Evolutionary conservation across 176 grass and related monocot genomes (phyloP), one percentile per base, ranked within the genome.

Genomic region (Aegilops bicornis): DNA sequence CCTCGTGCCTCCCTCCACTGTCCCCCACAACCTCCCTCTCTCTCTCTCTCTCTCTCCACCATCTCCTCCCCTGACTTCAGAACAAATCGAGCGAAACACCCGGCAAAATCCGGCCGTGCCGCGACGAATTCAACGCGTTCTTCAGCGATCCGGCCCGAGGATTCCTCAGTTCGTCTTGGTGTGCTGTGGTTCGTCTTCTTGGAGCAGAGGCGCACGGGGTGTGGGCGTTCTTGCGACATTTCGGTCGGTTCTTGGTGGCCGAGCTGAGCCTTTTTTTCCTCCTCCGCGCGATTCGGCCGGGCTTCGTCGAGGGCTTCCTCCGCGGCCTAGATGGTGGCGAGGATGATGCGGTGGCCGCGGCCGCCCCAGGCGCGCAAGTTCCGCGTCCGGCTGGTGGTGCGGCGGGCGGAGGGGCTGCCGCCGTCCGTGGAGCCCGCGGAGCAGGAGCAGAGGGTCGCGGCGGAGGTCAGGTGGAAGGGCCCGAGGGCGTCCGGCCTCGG

Each of bases 321-420:
- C 20, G 52, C 35, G 24, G 72, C 48, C 68, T 45, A 22, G 68
- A 97, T 99, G 94, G 92, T 91, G 43, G 77, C 87, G 80, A 99
- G 78, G 90, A 88, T 99, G 90, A 99, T 99, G 79, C 77, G 92
- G 80, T 99, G 97, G 97, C 92, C 94, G 84, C 92, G 94, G 73
- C 97, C 89, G 25, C 89, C 92, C 19, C 23, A 84, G 40, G 85
- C 87, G 54, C 95, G 90, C 88, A 96, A 96, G 86, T 99, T 99
- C 78, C 85, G 70, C 56, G 90, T 85, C 40, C 83, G 87, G 76
- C 82, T 99, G 74, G 90, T 97, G 63, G 78, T 99, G 69, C 83
- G 83, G 80, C 87, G 91, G 54, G 73, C 90, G 9, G 94, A 94
- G 86, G 86, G 93, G 20, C 74, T 77, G 47, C 73, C 47, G 70